Percentiles rank a stretch among this genome's conserved stretches.
These are phyloP conservation scores for Scutellaria baicalensis DNA, from an alignment of 257 asterid species.

Conservation along the genomic window DNA sequence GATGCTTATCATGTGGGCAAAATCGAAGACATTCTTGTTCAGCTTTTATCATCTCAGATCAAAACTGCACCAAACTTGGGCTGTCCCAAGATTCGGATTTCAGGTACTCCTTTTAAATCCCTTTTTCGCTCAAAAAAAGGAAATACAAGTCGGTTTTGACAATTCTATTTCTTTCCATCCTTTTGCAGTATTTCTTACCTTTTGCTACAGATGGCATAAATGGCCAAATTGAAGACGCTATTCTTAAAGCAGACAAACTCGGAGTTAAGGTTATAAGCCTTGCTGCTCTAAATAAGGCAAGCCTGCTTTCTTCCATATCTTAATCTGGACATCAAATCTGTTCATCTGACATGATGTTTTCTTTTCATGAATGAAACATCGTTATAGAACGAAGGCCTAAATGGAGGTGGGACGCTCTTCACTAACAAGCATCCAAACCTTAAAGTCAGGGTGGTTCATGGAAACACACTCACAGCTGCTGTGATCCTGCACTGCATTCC, in stretches of 20 bases:
- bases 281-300: constrained; percentile 87
- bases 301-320: constrained; percentile 3
- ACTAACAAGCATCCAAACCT: constrained; percentile 70
- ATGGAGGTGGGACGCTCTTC: constrained; percentile 85
- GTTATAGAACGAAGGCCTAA: constrained; percentile 67
- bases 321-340: not conserved
- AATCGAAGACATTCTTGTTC: constrained; percentile 65
- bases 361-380: not conserved
- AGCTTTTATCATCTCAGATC: constrained; percentile 75
- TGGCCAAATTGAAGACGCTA: constrained; percentile 82
- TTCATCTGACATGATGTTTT: not conserved
- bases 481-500: constrained; percentile 74
- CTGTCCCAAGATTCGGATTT: constrained; percentile 84
- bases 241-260: constrained; percentile 77
- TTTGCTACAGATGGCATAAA: constrained; percentile 84
- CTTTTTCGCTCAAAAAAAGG: not conserved
- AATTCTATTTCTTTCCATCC: not conserved
- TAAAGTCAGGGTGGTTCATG: constrained; percentile 81
- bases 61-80: constrained; percentile 69
- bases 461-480: constrained; percentile 91
- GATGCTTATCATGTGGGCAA: constrained; percentile 85
- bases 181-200: constrained; percentile 90
- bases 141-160: too few species aligned
- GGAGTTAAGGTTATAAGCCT: constrained; percentile 95
- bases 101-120: constrained; percentile 41